Evolutionary conservation across 331 rosid species (phyloP), one percentile per base, ranked within the genome.

Genomic region (Acacia concinna): DNA sequence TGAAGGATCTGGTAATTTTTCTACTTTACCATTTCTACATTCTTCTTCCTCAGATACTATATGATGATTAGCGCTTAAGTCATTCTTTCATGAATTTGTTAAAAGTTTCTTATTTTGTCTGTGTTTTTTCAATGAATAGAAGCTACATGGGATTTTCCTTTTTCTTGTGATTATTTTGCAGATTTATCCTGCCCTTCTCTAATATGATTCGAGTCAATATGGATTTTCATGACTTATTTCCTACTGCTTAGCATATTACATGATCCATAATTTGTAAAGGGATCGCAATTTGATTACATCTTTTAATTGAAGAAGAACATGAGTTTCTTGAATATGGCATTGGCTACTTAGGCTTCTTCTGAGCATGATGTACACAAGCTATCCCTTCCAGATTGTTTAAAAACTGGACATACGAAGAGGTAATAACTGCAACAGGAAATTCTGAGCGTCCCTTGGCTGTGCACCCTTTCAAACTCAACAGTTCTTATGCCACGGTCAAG

Each of bases 391-490:
- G 94, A 80, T 78, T 88, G 83, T 83, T 85, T n/a, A 79, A 77
- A 37, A 57, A 71, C 82, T 94, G 97, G 98, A 89, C 91, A 34
- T 83, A 87, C 32, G 89, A 94, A 80, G 97, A 91, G 83, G 74
- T 94, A 65, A 84, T 79, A 79, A 76, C 69, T 75, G 98, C 97
- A 47, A 87, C 95, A 1, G 97, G 97, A 72, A 85, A 86, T 87
- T 73, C 90, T 23, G 75, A 82, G 69, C 34, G 75, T 84, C 81
- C 85, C 73, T 73, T 84, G 79, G 92, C 87, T 76, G 81, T 69
- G 84, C 94, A 94, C 84, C 89, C 95, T 59, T 79, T 91, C 85
- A 88, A 88, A 84, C 93, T 94, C 75, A 79, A 69, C 71, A 94
- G 98, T 77, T 91, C 93, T 25, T 94, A 91, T 74, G 97, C 95